Evolutionary conservation across 495 filamentous ascomycete genomes (phyloP).

Genomic region (Penicillium paradoxum): DNA sequence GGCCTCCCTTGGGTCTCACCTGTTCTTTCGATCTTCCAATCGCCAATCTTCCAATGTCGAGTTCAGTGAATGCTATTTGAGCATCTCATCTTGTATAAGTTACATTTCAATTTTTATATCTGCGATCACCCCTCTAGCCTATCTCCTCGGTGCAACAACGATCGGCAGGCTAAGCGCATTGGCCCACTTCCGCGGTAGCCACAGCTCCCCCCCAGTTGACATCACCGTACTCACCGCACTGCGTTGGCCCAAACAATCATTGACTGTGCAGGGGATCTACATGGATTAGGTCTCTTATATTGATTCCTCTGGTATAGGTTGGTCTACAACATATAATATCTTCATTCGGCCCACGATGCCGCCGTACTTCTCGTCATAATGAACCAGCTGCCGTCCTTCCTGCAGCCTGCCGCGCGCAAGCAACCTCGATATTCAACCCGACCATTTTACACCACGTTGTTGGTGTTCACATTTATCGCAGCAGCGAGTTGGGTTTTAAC

Average conservation of each 20-base stretch:
- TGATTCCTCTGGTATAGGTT: neutral
- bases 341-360: slow-evolving; percentile 25
- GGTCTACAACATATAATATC: neutral
- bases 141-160: neutral
- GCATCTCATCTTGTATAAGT: neutral
- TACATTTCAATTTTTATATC: neutral
- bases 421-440: slow-evolving; percentile 34
- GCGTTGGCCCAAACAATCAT: neutral
- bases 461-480: slow-evolving; percentile 27
- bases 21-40: neutral
- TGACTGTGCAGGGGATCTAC: neutral
- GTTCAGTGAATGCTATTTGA: neutral
- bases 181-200: slow-evolving; percentile 16
- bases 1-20: neutral
- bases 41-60: too few relatives aligned
- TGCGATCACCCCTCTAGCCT: neutral
- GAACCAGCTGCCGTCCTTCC: slow-evolving; percentile 18
- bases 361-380: slow-evolving; percentile 21
- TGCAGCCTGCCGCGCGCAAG: slow-evolving; percentile 22
- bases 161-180: slow-evolving; percentile 14
- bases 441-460: slow-evolving; percentile 34
- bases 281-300: neutral
- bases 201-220: slow-evolving; percentile 19
- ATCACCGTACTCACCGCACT: slow-evolving; percentile 25
- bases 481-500: slow-evolving; percentile 23